Conservation (phyloP, 2,329 filamentous ascomycete species). For the Pleoardoris graminearum region DNA sequence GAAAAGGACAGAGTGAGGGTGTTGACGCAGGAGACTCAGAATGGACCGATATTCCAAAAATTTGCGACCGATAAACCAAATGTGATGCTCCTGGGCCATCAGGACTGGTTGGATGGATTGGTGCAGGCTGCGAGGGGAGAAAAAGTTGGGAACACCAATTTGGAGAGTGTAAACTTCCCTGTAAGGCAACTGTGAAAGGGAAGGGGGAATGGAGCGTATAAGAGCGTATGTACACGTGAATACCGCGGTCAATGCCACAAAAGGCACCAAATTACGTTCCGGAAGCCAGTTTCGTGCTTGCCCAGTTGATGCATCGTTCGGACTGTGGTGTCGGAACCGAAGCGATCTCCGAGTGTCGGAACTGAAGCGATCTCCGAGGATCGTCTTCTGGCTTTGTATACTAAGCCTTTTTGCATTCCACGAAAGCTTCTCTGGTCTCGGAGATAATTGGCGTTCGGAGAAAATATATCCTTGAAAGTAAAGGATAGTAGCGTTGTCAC, state of each 20-base stretch:
- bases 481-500: no score
- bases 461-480: neutral
- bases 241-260: no score
- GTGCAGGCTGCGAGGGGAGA: conserved; percentile 29
- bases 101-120: conserved; percentile 45
- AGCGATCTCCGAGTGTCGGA: neutral
- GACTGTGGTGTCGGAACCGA: neutral
- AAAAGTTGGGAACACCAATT: conserved; percentile 22
- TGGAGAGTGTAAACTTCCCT: conserved; percentile 23
- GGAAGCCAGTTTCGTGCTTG: no score
- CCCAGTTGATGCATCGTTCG: neutral
- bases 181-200: neutral
- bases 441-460: neutral
- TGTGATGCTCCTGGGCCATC: conserved; percentile 42
- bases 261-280: no score
- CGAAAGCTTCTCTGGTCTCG: neutral
- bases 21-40: conserved; percentile 44
- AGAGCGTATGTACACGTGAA: neutral
- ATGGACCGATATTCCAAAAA: conserved; percentile 32
- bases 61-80: conserved; percentile 37
- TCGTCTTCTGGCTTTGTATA: neutral
- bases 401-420: neutral
- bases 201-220: neutral
- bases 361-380: neutral
- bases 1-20: conserved; percentile 36